These are phyloP conservation scores for Teunomyces stri DNA, from an alignment of 805 yeast species.

Conservation along the genomic window DNA sequence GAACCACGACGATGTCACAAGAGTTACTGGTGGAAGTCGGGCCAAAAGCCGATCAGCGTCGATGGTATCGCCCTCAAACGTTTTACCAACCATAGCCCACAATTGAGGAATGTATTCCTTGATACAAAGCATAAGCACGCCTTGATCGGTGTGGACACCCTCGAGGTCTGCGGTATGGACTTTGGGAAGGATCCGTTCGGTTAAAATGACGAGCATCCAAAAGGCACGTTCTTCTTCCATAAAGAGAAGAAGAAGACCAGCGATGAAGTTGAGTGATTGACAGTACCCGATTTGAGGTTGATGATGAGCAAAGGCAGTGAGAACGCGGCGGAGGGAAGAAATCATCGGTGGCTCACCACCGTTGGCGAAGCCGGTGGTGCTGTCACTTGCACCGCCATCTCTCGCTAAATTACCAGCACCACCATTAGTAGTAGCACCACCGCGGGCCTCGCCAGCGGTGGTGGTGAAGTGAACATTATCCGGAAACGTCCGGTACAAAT, in stretches of 20 bases:
- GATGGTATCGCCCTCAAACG: slow-evolving; percentile 38
- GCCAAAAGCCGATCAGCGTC: slow-evolving; percentile 55
- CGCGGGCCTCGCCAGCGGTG: neutral
- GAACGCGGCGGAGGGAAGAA: slow-evolving; percentile 71
- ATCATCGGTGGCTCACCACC: slow-evolving; percentile 61
- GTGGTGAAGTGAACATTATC: slow-evolving; percentile 70
- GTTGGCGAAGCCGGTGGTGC: neutral
- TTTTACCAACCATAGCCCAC: slow-evolving; percentile 56
- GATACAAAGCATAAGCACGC: slow-evolving; percentile 83
- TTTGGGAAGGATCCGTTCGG: slow-evolving; percentile 83
- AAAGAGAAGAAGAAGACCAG: slow-evolving; percentile 79
- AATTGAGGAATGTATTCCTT: slow-evolving; percentile 79
- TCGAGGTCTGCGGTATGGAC: slow-evolving; percentile 87
- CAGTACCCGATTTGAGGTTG: slow-evolving; percentile 94
- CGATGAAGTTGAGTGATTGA: slow-evolving; percentile 89
- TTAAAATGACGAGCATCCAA: slow-evolving; percentile 93
- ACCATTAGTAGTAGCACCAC: too few relatives aligned
- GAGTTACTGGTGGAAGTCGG: slow-evolving; percentile 83
- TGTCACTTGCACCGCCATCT: neutral
- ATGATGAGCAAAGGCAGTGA: slow-evolving; percentile 78
- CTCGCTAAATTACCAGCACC: too few relatives aligned
- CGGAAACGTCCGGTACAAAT: slow-evolving; percentile 90
- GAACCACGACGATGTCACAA: slow-evolving; percentile 96
- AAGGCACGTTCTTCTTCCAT: slow-evolving; percentile 88
- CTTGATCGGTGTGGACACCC: slow-evolving; percentile 94